Percentiles rank a stretch among this genome's conserved stretches.
Conservation (phyloP, 208 protist species). For the Acanthamoeba castellanii region DNA sequence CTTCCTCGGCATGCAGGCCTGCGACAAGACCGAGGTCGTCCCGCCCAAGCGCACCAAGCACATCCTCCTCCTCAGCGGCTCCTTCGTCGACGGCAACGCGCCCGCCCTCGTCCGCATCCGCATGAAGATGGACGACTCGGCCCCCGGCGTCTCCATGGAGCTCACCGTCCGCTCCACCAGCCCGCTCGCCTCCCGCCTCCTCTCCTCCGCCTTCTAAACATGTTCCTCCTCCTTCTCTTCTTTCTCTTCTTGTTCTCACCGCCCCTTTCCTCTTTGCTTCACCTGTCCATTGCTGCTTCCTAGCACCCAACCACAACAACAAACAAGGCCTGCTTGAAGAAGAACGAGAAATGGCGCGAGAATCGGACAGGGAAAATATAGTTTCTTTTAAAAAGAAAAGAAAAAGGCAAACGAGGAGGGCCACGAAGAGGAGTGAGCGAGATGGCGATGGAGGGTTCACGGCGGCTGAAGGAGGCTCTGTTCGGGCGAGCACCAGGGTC, state of each 20-base stretch:
- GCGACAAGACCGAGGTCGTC: slow-evolving; percentile 79
- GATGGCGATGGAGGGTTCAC: neutral
- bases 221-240: neutral
- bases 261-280: neutral
- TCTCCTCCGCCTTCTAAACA: slow-evolving; percentile 47
- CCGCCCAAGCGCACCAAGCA: slow-evolving; percentile 75
- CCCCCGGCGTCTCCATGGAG: slow-evolving; percentile 74
- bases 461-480: neutral
- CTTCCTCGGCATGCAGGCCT: slow-evolving; percentile 86
- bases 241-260: neutral
- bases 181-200: neutral
- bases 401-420: neutral
- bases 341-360: neutral
- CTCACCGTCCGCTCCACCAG: slow-evolving; percentile 77
- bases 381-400: neutral
- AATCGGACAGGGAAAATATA: neutral
- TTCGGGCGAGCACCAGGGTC: neutral
- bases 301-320: neutral
- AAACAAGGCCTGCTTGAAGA: no score
- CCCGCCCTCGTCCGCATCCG: slow-evolving; percentile 75
- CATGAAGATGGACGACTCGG: slow-evolving; percentile 64
- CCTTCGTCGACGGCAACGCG: slow-evolving; percentile 73
- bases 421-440: neutral
- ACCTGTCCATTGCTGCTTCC: neutral
- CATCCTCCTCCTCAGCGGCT: slow-evolving; percentile 82